A percentile compares a stretch with the other conserved stretches of the same genome.
phyloP scores from a whole-genome alignment of 2,329 filamentous ascomycete genomes.

The Beauveria scarabaeidicola region DNA sequence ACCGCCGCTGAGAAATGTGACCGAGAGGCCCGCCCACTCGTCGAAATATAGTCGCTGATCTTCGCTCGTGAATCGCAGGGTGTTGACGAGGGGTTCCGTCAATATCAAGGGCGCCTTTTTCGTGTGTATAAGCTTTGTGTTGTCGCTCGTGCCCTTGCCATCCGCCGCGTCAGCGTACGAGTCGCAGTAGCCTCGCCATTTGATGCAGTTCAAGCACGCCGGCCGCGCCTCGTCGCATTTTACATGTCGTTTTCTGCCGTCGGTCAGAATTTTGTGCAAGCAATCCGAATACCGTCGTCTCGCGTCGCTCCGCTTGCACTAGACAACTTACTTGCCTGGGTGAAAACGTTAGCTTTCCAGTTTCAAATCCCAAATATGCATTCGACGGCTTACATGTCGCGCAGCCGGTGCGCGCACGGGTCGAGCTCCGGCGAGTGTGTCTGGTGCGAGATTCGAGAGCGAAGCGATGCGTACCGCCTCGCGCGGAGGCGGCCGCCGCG shows the following conservation, averaged over 20 bases:
- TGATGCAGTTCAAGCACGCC: constrained; percentile 32
- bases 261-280: not conserved
- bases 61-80: constrained; percentile 24
- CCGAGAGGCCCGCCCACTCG: constrained; percentile 28
- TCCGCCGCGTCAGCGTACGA: constrained; percentile 21
- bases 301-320: not conserved
- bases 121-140: constrained; percentile 23
- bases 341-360: not conserved
- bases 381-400: constrained; percentile 23
- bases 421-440: constrained; percentile 30
- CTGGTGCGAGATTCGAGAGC: constrained; percentile 29
- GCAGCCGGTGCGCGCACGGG: constrained; percentile 30
- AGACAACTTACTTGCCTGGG: constrained; percentile 16
- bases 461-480: constrained; percentile 27
- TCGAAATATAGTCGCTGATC: constrained; percentile 30
- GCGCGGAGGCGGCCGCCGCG: constrained; percentile 13
- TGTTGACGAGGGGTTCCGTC: constrained; percentile 26
- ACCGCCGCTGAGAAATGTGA: constrained; percentile 28
- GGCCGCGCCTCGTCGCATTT: constrained; percentile 35
- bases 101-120: constrained; percentile 23
- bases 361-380: not conserved
- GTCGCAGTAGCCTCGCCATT: constrained; percentile 32
- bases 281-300: not conserved
- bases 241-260: constrained; percentile 30
- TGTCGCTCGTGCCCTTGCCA: constrained; percentile 12